Base-by-base conservation (phyloP, 2,329 filamentous ascomycete genomes). In the Incumbomyces delicatus region DNA sequence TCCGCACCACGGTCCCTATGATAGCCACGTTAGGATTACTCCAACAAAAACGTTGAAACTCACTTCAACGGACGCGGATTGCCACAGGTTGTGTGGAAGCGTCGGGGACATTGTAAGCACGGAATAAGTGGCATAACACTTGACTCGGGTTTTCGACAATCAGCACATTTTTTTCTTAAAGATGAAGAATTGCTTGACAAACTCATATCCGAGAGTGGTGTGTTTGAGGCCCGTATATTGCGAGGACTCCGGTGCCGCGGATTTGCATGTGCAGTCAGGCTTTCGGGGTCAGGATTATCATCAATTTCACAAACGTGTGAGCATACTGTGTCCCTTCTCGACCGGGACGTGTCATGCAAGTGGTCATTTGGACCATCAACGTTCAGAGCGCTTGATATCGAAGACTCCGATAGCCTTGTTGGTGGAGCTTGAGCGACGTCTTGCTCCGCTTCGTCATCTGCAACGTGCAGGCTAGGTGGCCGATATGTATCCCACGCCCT, bases 71-170 rank as follows among this genome's bases (percentile, higher is more conserved):
- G 52, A n/a, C 49, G 50, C n/a, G 52, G 52, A 16, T 47, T 48
- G 18, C 48, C 53, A 39, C 52, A 55, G 17, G 22, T 27, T 17
- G 39, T 39, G 46, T 55, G 54, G 41, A 46, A 55, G 10, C 48
- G 44, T 47, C 45, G 46, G 2, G 36, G 33, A 44, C 53, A 55
- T 27, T 22, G 30, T n/a, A 33, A 44, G 44, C 54, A 57, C 7
- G 34, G 30, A 12, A 51, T 34, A 2, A 55, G 41, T 6, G 50
- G 50, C 11, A 41, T 41, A 10, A 50, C 14, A 12, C 39, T 17
- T 22, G 31, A 48, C 2, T 51, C 54, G 18, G 49, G 45, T 39
- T 35, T 47, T 32, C 42, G 41, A 42, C 54, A 56, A 29, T 41
- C 47, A 14, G 32, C 41, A 34, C 54, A 55, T n/a, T 49, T 32